Conservation (phyloP, 768 basidiomycete species). For the Boletus rubroflammeus region DNA sequence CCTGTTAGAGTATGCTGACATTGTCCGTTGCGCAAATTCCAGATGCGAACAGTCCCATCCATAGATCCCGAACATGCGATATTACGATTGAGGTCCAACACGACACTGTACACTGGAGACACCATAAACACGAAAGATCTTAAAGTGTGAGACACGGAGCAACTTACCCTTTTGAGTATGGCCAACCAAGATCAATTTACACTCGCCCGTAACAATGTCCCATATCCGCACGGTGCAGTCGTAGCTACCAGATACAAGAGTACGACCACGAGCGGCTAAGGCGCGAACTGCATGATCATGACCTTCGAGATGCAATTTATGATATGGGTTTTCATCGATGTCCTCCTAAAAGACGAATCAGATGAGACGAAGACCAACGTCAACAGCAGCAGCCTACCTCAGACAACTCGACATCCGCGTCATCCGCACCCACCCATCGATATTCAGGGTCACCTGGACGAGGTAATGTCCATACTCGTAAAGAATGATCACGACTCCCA, state of each 20-base stretch:
- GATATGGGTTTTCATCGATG: conserved; percentile 80
- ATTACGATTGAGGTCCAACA: conserved; percentile 79
- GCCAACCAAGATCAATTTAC: conserved; percentile 76
- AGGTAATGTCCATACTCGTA: conserved; percentile 67
- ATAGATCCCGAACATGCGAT: conserved; percentile 97
- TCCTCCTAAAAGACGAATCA: conserved; percentile 47
- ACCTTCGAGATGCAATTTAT: conserved; percentile 77
- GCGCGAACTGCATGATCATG: conserved; percentile 92
- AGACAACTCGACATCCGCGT: conserved; percentile 56
- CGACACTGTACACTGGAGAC: conserved; percentile 85
- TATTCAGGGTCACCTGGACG: conserved; percentile 73
- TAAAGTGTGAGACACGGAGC: conserved; percentile 24
- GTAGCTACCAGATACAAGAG: conserved; percentile 92
- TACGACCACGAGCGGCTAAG: conserved; percentile 85
- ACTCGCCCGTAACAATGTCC: conserved; percentile 83
- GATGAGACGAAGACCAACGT: conserved; percentile 1
- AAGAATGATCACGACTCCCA: conserved; percentile 63
- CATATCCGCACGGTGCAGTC: conserved; percentile 94
- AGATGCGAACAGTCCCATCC: conserved; percentile 96
- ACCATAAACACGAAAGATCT: conserved; percentile 5
- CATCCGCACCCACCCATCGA: conserved; percentile 59
- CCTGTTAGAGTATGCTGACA: conserved; percentile 80
- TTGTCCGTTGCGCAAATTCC: conserved; percentile 82
- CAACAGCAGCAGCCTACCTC: conserved; percentile 31
- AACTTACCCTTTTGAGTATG: conserved; percentile 83